Base-by-base conservation (phyloP, 208 protist genomes). In the Leishmania arabica region DNA sequence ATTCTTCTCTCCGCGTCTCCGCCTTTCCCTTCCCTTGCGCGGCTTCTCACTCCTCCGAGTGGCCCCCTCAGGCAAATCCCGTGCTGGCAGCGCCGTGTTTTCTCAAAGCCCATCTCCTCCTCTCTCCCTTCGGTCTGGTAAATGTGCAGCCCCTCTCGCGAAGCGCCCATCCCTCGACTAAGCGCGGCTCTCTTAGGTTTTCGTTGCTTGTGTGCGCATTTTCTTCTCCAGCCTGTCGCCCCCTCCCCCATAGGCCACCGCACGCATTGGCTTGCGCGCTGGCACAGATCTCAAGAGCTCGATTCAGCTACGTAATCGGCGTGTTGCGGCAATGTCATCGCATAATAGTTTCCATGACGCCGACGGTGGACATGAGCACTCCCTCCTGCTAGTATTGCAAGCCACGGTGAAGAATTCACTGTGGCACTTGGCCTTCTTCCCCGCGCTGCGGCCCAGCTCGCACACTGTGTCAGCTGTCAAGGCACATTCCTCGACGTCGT, bases 371-470 rank as follows among this genome's bases (percentile, higher is more conserved):
- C 45, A 54, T 7, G 47, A 27, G 45, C 7, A 73, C 15, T 73
- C 40, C 17, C 69, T 51, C 1, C 45, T 31, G 45, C 69, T 56
- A 24, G 11, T 40, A 13, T 40, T n/a, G 72, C 72, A 76, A 31
- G 51, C 15, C 49, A 45, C 34, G n/a, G 34, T 76, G 58, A 51
- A 66, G 24, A 45, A n/a, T 19, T 45, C 75, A 24, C 75, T 78
- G 64, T 85, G 82, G 82, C 82, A 85, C 70, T 9, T 85, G 65
- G 64, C 77, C 27, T 85, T 85, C 64, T 78, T 78, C 54, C 45
- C 76, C 6, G 40, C 6, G 19, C 62, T 80, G 17, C 19, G 31
- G 9, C 40, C 75, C 3, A 54, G 19, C n/a, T 62, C 40, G 7
- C 5, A 34, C 27, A 77, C 42, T 4, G 45, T 60, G 17, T n/a